Percentiles rank a stretch among this genome's conserved stretches.
Conservation (phyloP, 1,284 basidiomycete genomes). For the Malassezia caprae region DNA sequence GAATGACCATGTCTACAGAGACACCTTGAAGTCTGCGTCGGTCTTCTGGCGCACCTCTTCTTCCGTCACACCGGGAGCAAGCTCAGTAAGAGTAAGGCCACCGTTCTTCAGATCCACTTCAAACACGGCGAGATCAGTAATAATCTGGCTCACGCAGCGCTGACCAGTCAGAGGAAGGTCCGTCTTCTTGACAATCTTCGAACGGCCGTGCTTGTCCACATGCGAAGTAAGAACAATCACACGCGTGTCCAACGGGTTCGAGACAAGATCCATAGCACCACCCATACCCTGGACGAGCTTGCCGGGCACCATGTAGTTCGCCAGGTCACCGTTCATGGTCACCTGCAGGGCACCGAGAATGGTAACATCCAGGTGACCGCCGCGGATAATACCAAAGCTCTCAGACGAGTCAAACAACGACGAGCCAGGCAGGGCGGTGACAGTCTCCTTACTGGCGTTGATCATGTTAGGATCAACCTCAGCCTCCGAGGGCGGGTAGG, state of each 20-base stretch:
- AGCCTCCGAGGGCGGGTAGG: conserved; percentile 29
- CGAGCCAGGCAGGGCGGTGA: conserved; percentile 68
- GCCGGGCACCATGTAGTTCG: conserved; percentile 95
- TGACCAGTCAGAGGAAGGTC: conserved; percentile 77
- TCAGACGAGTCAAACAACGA: conserved; percentile 83
- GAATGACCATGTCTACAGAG: conserved; percentile 20
- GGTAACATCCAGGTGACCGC: conserved; percentile 82
- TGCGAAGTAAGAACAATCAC: conserved; percentile 77
- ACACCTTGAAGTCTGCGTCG: conserved; percentile 61
- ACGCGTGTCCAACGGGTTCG: conserved; percentile 27
- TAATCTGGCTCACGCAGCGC: conserved; percentile 72
- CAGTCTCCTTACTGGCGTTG: conserved; percentile 82
- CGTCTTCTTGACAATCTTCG: conserved; percentile 76
- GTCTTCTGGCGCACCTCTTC: conserved; percentile 79
- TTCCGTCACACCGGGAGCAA: conserved; percentile 69
- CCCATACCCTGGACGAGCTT: conserved; percentile 71
- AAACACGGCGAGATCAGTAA: conserved; percentile 82
- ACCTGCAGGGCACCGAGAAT: conserved; percentile 91
- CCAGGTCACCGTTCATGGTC: conserved; percentile 82
- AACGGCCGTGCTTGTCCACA: conserved; percentile 73
- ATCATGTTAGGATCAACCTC: conserved; percentile 47
- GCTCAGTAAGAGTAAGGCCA: conserved; percentile 65
- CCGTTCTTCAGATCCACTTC: conserved; percentile 67
- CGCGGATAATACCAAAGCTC: conserved; percentile 91
- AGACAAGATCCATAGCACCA: conserved; percentile 72